These are phyloP conservation scores for Arthrobotrys iridis DNA, from an alignment of 2,329 filamentous ascomycete species.

Conservation along the genomic window DNA sequence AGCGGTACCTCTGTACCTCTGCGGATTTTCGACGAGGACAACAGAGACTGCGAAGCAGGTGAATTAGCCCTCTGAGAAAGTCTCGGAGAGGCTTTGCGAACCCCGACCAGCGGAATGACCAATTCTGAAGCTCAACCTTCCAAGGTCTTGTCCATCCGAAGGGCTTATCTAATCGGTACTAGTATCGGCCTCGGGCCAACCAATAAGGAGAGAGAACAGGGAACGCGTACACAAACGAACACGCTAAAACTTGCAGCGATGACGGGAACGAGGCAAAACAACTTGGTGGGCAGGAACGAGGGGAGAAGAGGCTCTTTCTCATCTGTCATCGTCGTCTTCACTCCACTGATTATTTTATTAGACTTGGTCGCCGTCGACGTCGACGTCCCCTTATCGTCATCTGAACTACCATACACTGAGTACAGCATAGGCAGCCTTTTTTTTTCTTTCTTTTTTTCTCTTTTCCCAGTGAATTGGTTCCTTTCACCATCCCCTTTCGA, in stretches of 20 bases:
- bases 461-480: not conserved
- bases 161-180: conserved; percentile 37
- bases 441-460: not conserved
- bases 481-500: not conserved
- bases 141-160: too few species aligned
- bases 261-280: conserved; percentile 11
- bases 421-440: not conserved
- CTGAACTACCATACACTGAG: not conserved
- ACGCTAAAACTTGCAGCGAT: conserved; percentile 26
- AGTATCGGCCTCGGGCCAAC: not conserved
- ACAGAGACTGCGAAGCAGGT: too few species aligned
- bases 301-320: conserved; percentile 6
- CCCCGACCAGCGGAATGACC: too few species aligned
- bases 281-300: not conserved
- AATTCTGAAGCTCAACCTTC: too few species aligned
- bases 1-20: too few species aligned
- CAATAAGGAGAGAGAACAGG: conserved; percentile 10
- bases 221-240: conserved; percentile 40
- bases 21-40: too few species aligned
- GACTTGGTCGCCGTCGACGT: not conserved
- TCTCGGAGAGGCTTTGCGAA: too few species aligned
- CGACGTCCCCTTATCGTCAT: not conserved
- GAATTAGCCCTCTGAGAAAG: too few species aligned
- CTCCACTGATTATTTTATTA: not conserved
- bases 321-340: not conserved